Percentiles rank a stretch among this genome's conserved stretches.
phyloP scores from a whole-genome alignment of 352 stramenopile genomes.

The Pythium vanterpoolii region DNA sequence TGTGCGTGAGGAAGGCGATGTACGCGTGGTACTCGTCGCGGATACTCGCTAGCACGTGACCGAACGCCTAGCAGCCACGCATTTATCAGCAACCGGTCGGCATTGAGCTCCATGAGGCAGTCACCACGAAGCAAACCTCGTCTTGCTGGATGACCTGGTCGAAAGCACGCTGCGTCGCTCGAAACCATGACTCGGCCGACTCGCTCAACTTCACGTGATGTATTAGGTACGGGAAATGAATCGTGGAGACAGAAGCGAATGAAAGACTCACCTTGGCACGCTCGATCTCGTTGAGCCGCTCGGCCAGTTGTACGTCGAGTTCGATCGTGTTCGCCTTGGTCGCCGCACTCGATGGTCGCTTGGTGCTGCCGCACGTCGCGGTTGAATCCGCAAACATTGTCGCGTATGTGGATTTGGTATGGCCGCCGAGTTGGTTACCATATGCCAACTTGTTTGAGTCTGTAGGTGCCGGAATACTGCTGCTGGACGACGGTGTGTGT shows the following conservation, averaged over 20 bases:
- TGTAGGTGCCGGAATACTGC: not conserved
- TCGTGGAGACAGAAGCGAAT: not conserved
- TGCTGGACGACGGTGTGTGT: too few relatives aligned
- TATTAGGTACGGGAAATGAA: not conserved
- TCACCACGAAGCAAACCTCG: conserved; percentile 25
- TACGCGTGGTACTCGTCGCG: conserved; percentile 61
- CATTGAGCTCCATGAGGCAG: not conserved
- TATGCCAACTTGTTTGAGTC: not conserved
- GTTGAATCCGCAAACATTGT: conserved; percentile 19
- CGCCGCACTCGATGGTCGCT: conserved; percentile 5
- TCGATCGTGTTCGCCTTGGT: conserved; percentile 50
- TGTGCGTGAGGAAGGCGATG: conserved; percentile 29
- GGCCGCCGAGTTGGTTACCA: conserved; percentile 3
- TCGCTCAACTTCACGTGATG: conserved; percentile 38
- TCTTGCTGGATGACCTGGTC: conserved; percentile 57
- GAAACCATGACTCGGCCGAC: conserved; percentile 44
- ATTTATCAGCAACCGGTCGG: not conserved
- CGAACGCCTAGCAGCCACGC: conserved; percentile 57
- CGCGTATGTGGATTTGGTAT: conserved; percentile 6
- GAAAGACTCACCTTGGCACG: conserved; percentile 40
- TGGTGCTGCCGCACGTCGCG: not conserved
- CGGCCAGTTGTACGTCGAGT: conserved; percentile 61
- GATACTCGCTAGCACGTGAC: conserved; percentile 47
- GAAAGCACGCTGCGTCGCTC: conserved; percentile 47
- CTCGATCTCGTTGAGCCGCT: conserved; percentile 66